Conservation (phyloP, 441 rosid species). For the Gossypium schwendimanii region DNA sequence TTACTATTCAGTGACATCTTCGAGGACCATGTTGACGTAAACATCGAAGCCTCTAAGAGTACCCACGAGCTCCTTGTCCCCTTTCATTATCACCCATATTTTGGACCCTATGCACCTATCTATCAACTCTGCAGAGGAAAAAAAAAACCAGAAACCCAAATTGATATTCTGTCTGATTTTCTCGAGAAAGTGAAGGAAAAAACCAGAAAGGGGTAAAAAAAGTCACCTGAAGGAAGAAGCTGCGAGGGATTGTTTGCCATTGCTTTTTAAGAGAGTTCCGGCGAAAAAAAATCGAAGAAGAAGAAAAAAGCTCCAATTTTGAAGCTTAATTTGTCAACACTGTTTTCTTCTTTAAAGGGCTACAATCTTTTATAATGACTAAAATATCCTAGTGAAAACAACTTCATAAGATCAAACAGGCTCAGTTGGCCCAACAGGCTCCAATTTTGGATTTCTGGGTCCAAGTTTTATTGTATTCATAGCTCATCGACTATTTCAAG, state of each 20-base stretch:
- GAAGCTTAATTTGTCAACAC: neutral
- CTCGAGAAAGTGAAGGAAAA: neutral
- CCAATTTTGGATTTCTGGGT: too few species aligned
- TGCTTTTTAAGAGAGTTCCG: neutral
- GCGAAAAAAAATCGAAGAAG: neutral
- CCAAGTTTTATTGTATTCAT: too few species aligned
- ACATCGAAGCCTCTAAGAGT: slow-evolving; percentile 78
- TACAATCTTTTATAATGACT: neutral
- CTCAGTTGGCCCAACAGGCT: neutral
- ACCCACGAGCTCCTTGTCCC: slow-evolving; percentile 96
- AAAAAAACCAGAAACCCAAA: neutral
- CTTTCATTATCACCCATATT: slow-evolving; percentile 97
- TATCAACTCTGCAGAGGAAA: slow-evolving; percentile 59
- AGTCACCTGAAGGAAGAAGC: slow-evolving; percentile 72
- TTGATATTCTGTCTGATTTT: slow-evolving; percentile 4
- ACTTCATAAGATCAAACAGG: neutral
- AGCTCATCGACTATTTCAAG: neutral
- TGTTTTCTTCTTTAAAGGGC: neutral
- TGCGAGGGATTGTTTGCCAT: slow-evolving; percentile 93
- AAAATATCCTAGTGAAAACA: neutral
- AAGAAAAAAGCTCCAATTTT: neutral
- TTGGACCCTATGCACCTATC: slow-evolving; percentile 91
- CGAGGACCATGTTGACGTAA: slow-evolving; percentile 93
- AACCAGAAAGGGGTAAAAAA: neutral
- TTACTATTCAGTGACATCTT: slow-evolving; percentile 79